phyloP scores from a whole-genome alignment of 371 early-diverging fungal genomes.

The Umbelopsis sp. region DNA sequence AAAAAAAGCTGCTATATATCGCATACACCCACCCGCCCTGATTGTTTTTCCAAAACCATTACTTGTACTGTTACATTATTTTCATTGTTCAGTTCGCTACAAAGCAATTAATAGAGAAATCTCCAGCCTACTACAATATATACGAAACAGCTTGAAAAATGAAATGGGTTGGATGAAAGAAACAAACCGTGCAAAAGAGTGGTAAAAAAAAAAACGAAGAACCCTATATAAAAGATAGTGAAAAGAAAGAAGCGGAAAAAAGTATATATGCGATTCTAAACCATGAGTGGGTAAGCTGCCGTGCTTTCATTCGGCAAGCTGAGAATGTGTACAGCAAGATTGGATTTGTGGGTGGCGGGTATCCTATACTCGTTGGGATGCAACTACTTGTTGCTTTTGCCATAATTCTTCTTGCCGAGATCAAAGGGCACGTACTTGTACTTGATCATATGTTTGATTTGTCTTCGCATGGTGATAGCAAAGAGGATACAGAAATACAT shows the following conservation, averaged over 20 bases:
- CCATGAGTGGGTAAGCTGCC: too few species aligned
- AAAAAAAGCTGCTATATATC: too few species aligned
- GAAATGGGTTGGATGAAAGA: neutral
- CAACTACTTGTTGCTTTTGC: slow-evolving; percentile 27
- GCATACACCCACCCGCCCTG: too few species aligned
- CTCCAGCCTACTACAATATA: neutral
- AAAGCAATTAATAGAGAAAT: slow-evolving; percentile 2
- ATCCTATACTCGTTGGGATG: neutral
- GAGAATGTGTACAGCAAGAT: slow-evolving; percentile 16
- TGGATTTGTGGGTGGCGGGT: neutral
- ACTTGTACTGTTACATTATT: slow-evolving; percentile 8
- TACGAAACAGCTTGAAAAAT: neutral
- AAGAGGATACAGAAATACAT: slow-evolving; percentile 97
- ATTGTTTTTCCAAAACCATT: neutral
- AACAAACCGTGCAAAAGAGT: slow-evolving; percentile 2
- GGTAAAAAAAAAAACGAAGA: neutral
- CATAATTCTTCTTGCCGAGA: slow-evolving; percentile 90
- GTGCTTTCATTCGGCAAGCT: neutral
- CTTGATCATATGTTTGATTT: slow-evolving; percentile 98
- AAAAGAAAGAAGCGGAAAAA: neutral
- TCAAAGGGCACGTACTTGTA: slow-evolving; percentile 98
- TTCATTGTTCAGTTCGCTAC: neutral
- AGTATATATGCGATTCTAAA: too few species aligned
- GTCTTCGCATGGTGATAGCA: slow-evolving; percentile 93
- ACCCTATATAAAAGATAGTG: neutral